Percentiles rank a stretch among this genome's conserved stretches.
Evolutionary conservation across 1,284 basidiomycete genomes (phyloP).

Genomic region (Tilletia caries): DNA sequence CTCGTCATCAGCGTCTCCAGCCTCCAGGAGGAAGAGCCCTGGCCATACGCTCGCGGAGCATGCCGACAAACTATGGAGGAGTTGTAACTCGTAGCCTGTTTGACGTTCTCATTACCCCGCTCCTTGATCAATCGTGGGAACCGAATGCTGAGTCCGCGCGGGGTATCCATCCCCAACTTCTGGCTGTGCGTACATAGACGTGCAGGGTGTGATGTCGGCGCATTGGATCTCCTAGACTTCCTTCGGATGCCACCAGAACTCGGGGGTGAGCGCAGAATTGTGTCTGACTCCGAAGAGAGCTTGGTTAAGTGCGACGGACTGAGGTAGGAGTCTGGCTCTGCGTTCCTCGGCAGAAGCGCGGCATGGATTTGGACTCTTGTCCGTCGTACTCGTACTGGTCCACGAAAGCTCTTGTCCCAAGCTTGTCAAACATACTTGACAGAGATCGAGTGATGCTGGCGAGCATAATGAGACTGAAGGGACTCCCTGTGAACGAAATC

Average conservation of each 20-base stretch:
- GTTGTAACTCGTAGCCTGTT: slow-evolving; percentile 39
- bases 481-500: slow-evolving; percentile 47
- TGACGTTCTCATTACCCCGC: slow-evolving; percentile 38
- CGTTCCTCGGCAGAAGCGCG: slow-evolving; percentile 15
- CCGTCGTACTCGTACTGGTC: slow-evolving; percentile 78
- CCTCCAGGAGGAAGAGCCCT: too few species aligned
- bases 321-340: too few species aligned
- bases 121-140: slow-evolving; percentile 55
- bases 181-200: slow-evolving; percentile 69
- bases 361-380: slow-evolving; percentile 81
- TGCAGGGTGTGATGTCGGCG: slow-evolving; percentile 77
- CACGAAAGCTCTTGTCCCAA: slow-evolving; percentile 55
- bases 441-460: slow-evolving; percentile 69
- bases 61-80: slow-evolving; percentile 35
- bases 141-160: slow-evolving; percentile 61
- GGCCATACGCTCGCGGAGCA: slow-evolving; percentile 37
- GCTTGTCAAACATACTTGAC: slow-evolving; percentile 72
- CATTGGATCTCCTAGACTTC: slow-evolving; percentile 74
- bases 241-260: slow-evolving; percentile 68
- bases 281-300: slow-evolving; percentile 17
- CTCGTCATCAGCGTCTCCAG: neutral
- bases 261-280: slow-evolving; percentile 65
- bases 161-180: slow-evolving; percentile 60
- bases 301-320: too few species aligned
- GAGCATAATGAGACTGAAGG: slow-evolving; percentile 59